Evolutionary conservation across 306 rosid genomes (phyloP), one percentile per base, ranked within the genome.

Genomic region (Astragalus glycyphyllos): DNA sequence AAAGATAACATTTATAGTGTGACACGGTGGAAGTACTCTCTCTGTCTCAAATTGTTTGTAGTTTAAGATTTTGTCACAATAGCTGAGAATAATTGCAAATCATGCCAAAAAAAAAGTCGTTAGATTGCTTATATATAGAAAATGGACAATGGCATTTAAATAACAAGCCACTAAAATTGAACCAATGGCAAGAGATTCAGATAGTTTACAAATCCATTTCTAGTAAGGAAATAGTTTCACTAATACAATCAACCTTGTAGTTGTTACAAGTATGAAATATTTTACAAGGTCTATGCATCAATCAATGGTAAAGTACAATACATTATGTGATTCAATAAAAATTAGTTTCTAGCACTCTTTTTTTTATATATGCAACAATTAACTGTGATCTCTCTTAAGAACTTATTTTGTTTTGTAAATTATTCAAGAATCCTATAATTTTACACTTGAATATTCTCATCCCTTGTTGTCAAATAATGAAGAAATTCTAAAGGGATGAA

Each of bases 351-450:
- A 26, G 31, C 3, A 26, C 31, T 12, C 51, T 60, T 56, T 10
- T 26, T 53, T 66, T 73, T 65, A 41, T 4, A 7, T 69, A 53
- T 49, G 65, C 61, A 76, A 59, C 77, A 62, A 35, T 35, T 65
- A 58, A 35, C 29, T 50, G 61, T 49, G 68, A 17, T 73, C 80
- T 50, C 61, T 76, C 61, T 62, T 16, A 48, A 23, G 8, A 51
- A 8, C 47, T 68, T 40, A 74, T 61, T 71, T 20, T 47, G 13
- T 16, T 73, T 34, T 48, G 77, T 79, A 66, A 46, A 29, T 58
- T 69, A 40, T 58, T 53, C 77, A 58, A 74, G 59, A 65, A 74
- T 67, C 57, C 72, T 75, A 73, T 78, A 69, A 75, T 76, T 84
- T 73, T 87, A 87, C 86, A 77, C 56, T 75, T 82, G 70, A 56